These are phyloP conservation scores for Trypanosoma platydactyli DNA, from an alignment of 208 protist species.

Conservation along the genomic window DNA sequence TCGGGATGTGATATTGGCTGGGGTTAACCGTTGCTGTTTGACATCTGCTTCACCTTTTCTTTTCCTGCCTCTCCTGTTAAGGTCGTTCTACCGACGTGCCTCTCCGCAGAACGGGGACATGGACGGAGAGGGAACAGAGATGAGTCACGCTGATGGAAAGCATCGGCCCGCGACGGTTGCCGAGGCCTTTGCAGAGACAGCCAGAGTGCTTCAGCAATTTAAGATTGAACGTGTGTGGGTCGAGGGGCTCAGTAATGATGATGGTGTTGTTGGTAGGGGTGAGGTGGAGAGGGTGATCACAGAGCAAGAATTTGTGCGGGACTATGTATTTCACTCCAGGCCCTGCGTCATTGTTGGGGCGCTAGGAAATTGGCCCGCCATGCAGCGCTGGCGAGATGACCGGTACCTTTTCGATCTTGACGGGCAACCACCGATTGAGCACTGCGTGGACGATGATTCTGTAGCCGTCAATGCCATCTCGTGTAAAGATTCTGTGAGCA, in stretches of 20 bases:
- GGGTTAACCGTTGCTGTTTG: background rate
- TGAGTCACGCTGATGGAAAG: background rate
- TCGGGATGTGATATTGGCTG: background rate
- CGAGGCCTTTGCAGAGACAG: conserved; percentile 64
- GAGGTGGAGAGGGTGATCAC: conserved; percentile 43
- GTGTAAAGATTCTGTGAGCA: conserved; percentile 30
- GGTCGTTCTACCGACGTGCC: background rate
- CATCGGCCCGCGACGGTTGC: conserved; percentile 37
- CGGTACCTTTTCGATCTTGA: conserved; percentile 80
- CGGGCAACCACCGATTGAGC: conserved; percentile 38
- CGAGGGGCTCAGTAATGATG: conserved; percentile 48
- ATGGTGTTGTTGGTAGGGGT: conserved; percentile 4
- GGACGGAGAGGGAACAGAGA: background rate
- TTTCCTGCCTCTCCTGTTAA: conserved; percentile 18
- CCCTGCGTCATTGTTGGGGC: conserved; percentile 81
- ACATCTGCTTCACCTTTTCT: conserved; percentile 7
- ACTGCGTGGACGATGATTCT: conserved; percentile 18
- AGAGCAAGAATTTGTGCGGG: conserved; percentile 81
- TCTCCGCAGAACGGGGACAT: no score
- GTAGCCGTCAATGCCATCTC: background rate
- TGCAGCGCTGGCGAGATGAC: conserved; percentile 71
- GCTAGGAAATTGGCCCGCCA: conserved; percentile 70
- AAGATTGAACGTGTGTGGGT: conserved; percentile 71
- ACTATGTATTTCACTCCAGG: conserved; percentile 82
- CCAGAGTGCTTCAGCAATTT: conserved; percentile 64